Base-by-base conservation (phyloP, 768 basidiomycete species). In the Mycena filopes region DNA sequence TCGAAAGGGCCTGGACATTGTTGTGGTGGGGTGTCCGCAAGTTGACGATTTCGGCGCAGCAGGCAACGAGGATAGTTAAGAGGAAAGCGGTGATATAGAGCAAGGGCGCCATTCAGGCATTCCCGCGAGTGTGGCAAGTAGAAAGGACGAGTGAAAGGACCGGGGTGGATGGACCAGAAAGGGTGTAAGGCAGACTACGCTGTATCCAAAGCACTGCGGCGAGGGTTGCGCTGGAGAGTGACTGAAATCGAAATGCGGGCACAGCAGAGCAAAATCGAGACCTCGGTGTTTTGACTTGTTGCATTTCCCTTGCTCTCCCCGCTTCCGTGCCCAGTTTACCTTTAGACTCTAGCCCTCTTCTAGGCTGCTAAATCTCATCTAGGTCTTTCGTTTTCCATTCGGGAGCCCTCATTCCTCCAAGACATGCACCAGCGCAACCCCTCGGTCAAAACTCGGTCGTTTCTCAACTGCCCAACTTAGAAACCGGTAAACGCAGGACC, bases 101-200 rank as follows among this genome's bases (percentile, higher is more conserved):
- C 47, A 76, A 58, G 63, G 76, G 64, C 42, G 76, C 73, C 81
- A 84, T 84, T 72, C 70, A 77, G 60, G 45, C 68, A 65, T 65
- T 69, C 63, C 57, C 45, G 51, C 45, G 25, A 20, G 51, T 46
- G 28, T 51, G 40, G 45, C 33, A 36, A 57, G 36, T 45, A 31
- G 31, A n/a, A 23, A 59, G 12, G 41, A 25, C 46, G 15, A 41
- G 29, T 13, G 33, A 31, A 51, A n/a, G n/a, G n/a, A n/a, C n/a
- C n/a, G n/a, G n/a, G 8, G 18, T 42, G 29, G 36, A 20, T 46
- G 20, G 21, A 61, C 36, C 33, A 42, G 41, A 42, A 26, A 43
- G 28, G 20, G 18, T 28, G 12, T 23, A 31, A 50, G n/a, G 51
- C 47, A 48, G 23, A 6, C n/a, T 23, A 13, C 5, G 28, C 11